Base-by-base conservation (phyloP, 805 yeast species). In the Ogataea haglerorum region DNA sequence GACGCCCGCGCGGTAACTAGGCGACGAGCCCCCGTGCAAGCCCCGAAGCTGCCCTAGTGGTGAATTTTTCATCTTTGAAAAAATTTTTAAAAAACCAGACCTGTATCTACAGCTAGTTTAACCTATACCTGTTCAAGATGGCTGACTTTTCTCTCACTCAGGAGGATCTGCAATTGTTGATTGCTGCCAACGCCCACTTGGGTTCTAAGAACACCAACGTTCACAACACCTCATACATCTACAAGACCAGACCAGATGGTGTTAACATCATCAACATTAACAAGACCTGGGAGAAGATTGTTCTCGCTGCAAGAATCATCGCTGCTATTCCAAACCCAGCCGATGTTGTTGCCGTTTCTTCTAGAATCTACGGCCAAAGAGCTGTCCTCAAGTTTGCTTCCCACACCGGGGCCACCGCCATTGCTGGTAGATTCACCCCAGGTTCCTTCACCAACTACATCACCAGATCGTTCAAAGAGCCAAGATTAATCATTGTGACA, bases 381-480 rank as follows among this genome's bases (percentile, higher is more conserved):
- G 99, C 99, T 69, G 99, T 91, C 61, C 84, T 93, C 75, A 93
- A 93, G 81, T 93, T 85, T 69, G 97, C 99, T 69, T 87, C 96
- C 64, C 98, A 93, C 90, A 90, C 98, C 64, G 98, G 98, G 75
- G 96, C 99, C 61, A 91, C 98, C 62, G 90, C 99, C 71, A 91
- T 93, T 78, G 99, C 99, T 64, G 99, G 99, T 78, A 89, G 99
- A 81, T 93, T 93, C 86, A 93, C 99, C 65, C 99, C 99, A 77
- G 99, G 99, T 87, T 83, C 85, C 80, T 93, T 93, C 93, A 93
- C 99, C 72, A 93, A 93, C 82, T 93, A 93, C 81, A 93, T 91
- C 81, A 93, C 99, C 76, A 91, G 97, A 78, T 88, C 97, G 63
- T 93, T 93, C 96, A 93, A 91, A 80, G 99, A 93, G 82, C 99